phyloP scores from a whole-genome alignment of 371 early-diverging fungal genomes.

The Saksenaea oblongispora region DNA sequence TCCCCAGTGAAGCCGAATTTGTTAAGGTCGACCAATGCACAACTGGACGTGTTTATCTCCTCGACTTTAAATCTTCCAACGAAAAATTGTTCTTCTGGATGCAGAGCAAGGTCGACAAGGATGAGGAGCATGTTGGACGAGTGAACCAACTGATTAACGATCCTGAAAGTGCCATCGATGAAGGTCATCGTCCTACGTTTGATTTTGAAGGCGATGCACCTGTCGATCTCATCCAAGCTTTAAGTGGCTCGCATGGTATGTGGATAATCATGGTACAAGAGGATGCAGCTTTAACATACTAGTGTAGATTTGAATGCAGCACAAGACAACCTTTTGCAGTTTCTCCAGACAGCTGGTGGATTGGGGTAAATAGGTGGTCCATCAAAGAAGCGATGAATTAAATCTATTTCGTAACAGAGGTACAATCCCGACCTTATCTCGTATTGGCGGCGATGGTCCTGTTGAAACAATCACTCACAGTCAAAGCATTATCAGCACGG shows the following conservation, averaged over 20 bases:
- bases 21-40: conserved; percentile 66
- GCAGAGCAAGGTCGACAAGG: conserved; percentile 66
- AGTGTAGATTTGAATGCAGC: conserved; percentile 32
- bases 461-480: conserved; percentile 9
- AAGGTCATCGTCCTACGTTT: conserved; percentile 13
- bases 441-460: conserved; percentile 25
- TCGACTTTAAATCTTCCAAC: conserved; percentile 75
- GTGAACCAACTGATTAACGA: conserved; percentile 66
- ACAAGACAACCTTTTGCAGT: conserved; percentile 52
- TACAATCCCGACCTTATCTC: conserved; percentile 19
- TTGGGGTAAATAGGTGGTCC: conserved; percentile 27
- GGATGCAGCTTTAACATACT: not conserved
- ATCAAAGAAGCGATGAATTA: not conserved
- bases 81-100: conserved; percentile 83
- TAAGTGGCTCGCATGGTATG: conserved; percentile 32
- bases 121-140: conserved; percentile 50
- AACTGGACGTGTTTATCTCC: conserved; percentile 72
- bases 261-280: conserved; percentile 3
- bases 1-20: conserved; percentile 80
- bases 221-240: conserved; percentile 38
- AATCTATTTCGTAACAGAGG: not conserved
- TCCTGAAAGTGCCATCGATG: conserved; percentile 41
- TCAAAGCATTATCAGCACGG: conserved; percentile 11
- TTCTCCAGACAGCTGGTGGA: conserved; percentile 48
- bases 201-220: conserved; percentile 23